A percentile compares a stretch with the other conserved stretches of the same genome.
Conservation (phyloP, 1,139 yeast species). For the Pneumocystis carinii region DNA sequence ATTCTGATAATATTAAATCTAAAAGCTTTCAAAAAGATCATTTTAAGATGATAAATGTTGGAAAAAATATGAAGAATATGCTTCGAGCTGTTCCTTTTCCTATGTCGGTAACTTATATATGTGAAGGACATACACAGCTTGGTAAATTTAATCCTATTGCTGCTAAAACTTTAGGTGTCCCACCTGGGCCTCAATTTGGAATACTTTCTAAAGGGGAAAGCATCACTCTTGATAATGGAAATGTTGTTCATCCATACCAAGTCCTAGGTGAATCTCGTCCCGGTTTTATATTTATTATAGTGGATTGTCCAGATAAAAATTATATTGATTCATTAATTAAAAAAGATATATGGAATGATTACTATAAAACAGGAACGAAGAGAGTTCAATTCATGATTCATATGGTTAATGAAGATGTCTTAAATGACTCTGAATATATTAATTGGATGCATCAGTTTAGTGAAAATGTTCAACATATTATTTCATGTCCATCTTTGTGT, state of each 20-base stretch:
- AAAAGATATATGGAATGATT: not conserved
- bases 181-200: slow-evolving; percentile 36
- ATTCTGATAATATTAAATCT: not conserved
- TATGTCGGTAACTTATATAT: slow-evolving; percentile 39
- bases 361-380: not conserved
- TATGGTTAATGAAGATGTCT: slow-evolving; percentile 7
- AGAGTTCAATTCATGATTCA: slow-evolving; percentile 18
- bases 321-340: slow-evolving; percentile 30
- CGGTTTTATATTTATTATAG: slow-evolving; percentile 46
- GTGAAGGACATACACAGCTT: slow-evolving; percentile 50
- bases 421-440: slow-evolving; percentile 4
- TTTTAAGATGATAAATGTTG: not conserved
- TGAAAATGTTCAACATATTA: not conserved
- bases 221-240: slow-evolving; percentile 47
- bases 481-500: not conserved
- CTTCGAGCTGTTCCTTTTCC: not conserved
- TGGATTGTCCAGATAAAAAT: slow-evolving; percentile 53
- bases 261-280: slow-evolving; percentile 51
- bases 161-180: slow-evolving; percentile 57
- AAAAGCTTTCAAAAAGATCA: not conserved
- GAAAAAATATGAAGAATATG: slow-evolving; percentile 40
- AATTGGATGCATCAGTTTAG: slow-evolving; percentile 6
- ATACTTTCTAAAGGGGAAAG: slow-evolving; percentile 20
- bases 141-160: slow-evolving; percentile 60
- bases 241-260: slow-evolving; percentile 46